Conservation (phyloP, 2,329 filamentous ascomycete genomes). For the Hirsutella minnesotensis region DNA sequence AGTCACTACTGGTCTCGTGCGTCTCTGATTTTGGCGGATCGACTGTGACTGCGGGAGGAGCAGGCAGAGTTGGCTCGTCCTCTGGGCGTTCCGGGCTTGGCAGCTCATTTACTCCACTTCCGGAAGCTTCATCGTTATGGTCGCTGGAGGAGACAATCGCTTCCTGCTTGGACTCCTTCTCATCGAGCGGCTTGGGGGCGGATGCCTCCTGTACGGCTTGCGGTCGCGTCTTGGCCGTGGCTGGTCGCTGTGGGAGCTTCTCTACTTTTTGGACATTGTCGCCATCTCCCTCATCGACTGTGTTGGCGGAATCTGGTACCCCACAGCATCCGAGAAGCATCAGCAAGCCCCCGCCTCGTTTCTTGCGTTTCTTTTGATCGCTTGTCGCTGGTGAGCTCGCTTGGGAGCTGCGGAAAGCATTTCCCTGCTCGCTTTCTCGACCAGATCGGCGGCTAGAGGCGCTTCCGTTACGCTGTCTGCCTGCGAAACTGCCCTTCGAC, state of each 20-base stretch:
- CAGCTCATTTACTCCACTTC: conserved; percentile 34
- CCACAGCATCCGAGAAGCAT: conserved; percentile 57
- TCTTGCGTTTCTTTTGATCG: conserved; percentile 42
- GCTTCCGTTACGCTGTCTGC: conserved; percentile 53
- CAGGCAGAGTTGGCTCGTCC: conserved; percentile 35
- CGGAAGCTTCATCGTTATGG: conserved; percentile 31
- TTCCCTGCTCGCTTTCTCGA: conserved; percentile 38
- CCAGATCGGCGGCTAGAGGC: conserved; percentile 52
- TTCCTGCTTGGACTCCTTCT: conserved; percentile 33
- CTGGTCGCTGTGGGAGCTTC: conserved; percentile 41
- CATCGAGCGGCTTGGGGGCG: conserved; percentile 26
- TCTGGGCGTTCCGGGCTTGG: conserved; percentile 27
- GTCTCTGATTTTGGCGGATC: conserved; percentile 27
- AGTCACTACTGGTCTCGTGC: conserved; percentile 10
- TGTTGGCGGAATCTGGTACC: conserved; percentile 46
- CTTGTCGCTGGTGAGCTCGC: conserved; percentile 38
- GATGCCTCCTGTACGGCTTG: conserved; percentile 40
- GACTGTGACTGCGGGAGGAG: conserved; percentile 24
- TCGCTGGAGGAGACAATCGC: conserved; percentile 21
- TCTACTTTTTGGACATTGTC: conserved; percentile 47
- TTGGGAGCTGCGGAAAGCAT: conserved; percentile 36
- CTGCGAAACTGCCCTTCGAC: conserved; percentile 52
- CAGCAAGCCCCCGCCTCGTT: conserved; percentile 41
- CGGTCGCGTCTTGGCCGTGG: conserved; percentile 41
- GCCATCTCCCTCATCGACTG: conserved; percentile 37